Evolutionary conservation across 2,329 filamentous ascomycete genomes (phyloP), one percentile per base, ranked within the genome.

Genomic region (Beauveria scarabaeidicola): DNA sequence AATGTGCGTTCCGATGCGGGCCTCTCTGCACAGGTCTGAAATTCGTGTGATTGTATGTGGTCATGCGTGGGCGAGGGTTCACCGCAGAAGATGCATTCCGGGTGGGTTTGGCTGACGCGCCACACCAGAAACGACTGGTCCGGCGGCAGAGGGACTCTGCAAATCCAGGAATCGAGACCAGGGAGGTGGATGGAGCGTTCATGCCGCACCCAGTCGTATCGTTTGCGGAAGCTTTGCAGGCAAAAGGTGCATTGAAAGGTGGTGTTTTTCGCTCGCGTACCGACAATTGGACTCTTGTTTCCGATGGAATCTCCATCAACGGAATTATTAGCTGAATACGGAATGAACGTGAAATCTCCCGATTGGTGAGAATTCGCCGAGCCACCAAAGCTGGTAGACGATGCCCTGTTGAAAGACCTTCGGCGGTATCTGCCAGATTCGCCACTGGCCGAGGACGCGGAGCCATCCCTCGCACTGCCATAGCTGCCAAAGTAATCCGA

Each of bases 131-230:
- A 69, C 0, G 81, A 66, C 57, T 73, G 68, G n/a, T 67, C 66
- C 1, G 65, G 59, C 1, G 67, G 64, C 3, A 72, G 61, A 4
- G 73, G 73, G 1, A 72, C 74, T 0, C 76, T 75, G 63, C 83
- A 86, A 5, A 83, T 75, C 77, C 77, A 82, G 0, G 69, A 70
- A 41, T 72, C 69, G 5, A 73, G 70, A 0, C 70, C 70, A 5
- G 78, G 69, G 1, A 80, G 66, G 62, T 82, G 78, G 3, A 81
- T 69, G 1, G 78, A 78, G 44, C 79, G 73, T 61, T 81, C 80
- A 62, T 82, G 80, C 1, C 80, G 71, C 13, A 71, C 67, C 72
- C 73, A 75, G 57, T 77, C 75, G 56, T 74, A 74, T 46, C 71
- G 73, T 55, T 74, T 76, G 57, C 69, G 70, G 57, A 76, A 77